Conservation (phyloP, 1,139 yeast genomes). For the Scheffersomyces segobiensis region DNA sequence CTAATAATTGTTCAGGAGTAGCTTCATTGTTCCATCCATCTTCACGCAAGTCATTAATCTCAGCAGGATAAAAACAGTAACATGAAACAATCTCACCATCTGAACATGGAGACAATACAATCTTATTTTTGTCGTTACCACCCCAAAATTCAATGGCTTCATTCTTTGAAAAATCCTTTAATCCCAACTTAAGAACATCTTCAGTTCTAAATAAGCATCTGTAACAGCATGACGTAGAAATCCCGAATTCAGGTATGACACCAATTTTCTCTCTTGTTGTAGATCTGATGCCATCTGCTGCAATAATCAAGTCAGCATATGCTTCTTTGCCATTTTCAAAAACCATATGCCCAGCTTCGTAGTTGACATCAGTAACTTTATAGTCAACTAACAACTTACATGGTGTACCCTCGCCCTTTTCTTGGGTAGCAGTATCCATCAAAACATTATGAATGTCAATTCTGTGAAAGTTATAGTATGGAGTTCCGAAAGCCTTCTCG, state of each 20-base stretch:
- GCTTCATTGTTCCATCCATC: slow-evolving; percentile 24
- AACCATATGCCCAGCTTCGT: slow-evolving; percentile 11
- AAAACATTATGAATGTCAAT: slow-evolving; percentile 23
- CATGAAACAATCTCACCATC: slow-evolving; percentile 25
- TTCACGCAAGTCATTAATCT: slow-evolving; percentile 7
- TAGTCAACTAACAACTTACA: slow-evolving; percentile 16
- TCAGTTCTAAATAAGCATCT: slow-evolving; percentile 24
- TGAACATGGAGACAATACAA: slow-evolving; percentile 28
- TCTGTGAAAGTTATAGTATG: slow-evolving; percentile 21
- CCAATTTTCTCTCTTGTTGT: slow-evolving; percentile 18
- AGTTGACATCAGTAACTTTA: slow-evolving; percentile 16
- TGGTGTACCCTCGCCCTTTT: slow-evolving; percentile 15
- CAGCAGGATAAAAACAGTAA: slow-evolving; percentile 24
- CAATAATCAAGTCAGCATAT: slow-evolving; percentile 16
- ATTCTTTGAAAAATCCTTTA: slow-evolving; percentile 31
- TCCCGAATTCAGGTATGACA: slow-evolving; percentile 12
- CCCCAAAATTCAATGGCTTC: slow-evolving; percentile 33
- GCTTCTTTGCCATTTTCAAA: slow-evolving; percentile 17
- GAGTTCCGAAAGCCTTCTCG: slow-evolving; percentile 19
- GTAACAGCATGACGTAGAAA: slow-evolving; percentile 18
- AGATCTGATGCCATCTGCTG: slow-evolving; percentile 21
- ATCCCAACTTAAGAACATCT: slow-evolving; percentile 13
- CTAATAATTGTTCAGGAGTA: slow-evolving; percentile 18
- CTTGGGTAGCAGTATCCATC: slow-evolving; percentile 14
- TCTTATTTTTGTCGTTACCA: slow-evolving; percentile 20